Percentiles rank a stretch among this genome's conserved stretches.
phyloP scores from a whole-genome alignment of 2,329 filamentous ascomycete genomes.

The Ceratocystis cacaofunesta region DNA sequence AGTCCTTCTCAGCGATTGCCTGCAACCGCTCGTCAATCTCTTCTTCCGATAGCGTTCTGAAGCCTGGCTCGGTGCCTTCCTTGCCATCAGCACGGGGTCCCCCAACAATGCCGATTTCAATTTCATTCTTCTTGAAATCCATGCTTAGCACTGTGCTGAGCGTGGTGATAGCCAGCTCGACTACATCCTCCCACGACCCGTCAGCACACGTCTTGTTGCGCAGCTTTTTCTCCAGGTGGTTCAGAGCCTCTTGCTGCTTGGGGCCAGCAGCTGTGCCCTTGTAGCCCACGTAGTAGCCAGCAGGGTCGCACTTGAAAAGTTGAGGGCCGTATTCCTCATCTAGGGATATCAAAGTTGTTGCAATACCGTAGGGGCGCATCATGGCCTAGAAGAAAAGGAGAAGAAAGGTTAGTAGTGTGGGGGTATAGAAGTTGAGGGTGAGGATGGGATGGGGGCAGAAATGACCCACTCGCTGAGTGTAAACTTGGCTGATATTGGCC shows the following conservation, averaged over 20 bases:
- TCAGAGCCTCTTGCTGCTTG: slow-evolving; percentile 97
- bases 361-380: slow-evolving; percentile 94
- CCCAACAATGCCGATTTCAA: slow-evolving; percentile 94
- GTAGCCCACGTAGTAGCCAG: slow-evolving; percentile 96
- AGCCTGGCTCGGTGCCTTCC: slow-evolving; percentile 63
- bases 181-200: slow-evolving; percentile 91
- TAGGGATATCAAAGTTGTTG: slow-evolving; percentile 85
- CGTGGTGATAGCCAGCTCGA: slow-evolving; percentile 89
- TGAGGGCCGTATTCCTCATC: slow-evolving; percentile 87
- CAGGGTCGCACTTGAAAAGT: slow-evolving; percentile 96
- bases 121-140: slow-evolving; percentile 98
- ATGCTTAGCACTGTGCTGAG: slow-evolving; percentile 94
- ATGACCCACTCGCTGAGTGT: slow-evolving; percentile 71
- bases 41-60: slow-evolving; percentile 84
- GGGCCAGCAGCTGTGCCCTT: slow-evolving; percentile 94
- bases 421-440: not conserved
- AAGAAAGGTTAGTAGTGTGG: slow-evolving; percentile 1
- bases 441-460: not conserved
- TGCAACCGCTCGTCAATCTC: slow-evolving; percentile 98
- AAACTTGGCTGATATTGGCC: slow-evolving; percentile 98
- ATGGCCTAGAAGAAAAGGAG: slow-evolving; percentile 46
- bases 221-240: slow-evolving; percentile 98
- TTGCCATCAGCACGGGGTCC: slow-evolving; percentile 69
- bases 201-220: slow-evolving; percentile 96
- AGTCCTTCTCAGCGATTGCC: slow-evolving; percentile 98